phyloP scores from a whole-genome alignment of 495 filamentous ascomycete species.

The Xylaria cubensis region DNA sequence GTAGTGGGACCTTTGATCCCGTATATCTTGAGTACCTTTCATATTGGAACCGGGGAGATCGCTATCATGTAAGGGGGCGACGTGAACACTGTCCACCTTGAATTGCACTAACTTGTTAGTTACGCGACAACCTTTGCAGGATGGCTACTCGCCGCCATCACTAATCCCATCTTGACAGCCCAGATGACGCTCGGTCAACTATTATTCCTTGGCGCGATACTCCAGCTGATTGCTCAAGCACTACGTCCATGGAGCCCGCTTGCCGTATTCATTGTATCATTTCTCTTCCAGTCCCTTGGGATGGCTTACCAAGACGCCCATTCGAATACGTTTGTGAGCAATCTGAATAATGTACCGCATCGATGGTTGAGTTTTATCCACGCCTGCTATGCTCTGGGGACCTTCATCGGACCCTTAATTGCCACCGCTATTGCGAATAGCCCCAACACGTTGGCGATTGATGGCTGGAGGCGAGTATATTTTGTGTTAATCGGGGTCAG shows the following conservation, averaged over 20 bases:
- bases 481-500: constrained; percentile 50
- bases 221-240: constrained; percentile 55
- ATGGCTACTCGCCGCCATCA: constrained; percentile 56
- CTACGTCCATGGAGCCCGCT: constrained; percentile 56
- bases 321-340: constrained; percentile 58
- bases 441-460: constrained; percentile 24
- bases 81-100: no score
- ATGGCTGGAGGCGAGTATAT: constrained; percentile 54
- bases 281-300: constrained; percentile 57
- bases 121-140: constrained; percentile 54
- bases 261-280: constrained; percentile 55
- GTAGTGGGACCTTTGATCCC: constrained; percentile 59
- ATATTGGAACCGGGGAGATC: constrained; percentile 55
- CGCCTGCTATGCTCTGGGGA: constrained; percentile 60
- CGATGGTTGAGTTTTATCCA: constrained; percentile 65
- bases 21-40: constrained; percentile 57
- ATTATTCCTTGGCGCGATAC: constrained; percentile 53
- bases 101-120: constrained; percentile 28
- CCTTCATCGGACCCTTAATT: constrained; percentile 57
- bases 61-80: constrained; percentile 50
- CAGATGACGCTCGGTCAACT: constrained; percentile 54
- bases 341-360: constrained; percentile 52
- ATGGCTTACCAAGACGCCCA: constrained; percentile 62
- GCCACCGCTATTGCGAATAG: constrained; percentile 54
- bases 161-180: constrained; percentile 54